Evolutionary conservation across 495 filamentous ascomycete species (phyloP).

Genomic region (Cercophora newfieldiana): DNA sequence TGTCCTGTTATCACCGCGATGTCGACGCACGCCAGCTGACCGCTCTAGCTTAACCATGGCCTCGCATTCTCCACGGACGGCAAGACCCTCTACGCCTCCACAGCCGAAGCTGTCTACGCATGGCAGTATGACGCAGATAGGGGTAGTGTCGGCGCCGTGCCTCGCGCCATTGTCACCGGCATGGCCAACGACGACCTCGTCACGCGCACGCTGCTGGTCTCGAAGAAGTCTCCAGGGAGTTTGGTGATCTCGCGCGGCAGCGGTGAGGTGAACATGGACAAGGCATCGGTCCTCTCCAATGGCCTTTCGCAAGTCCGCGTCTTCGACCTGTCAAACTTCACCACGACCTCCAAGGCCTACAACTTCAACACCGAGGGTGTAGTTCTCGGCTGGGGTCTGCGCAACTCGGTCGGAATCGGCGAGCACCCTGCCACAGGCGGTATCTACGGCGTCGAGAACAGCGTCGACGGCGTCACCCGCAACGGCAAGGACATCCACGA

Average conservation of each 20-base stretch:
- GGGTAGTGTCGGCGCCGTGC: slow-evolving; percentile 41
- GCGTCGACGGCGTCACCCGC: slow-evolving; percentile 56
- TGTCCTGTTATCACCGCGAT: slow-evolving; percentile 17
- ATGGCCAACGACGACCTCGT: slow-evolving; percentile 61
- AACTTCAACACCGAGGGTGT: slow-evolving; percentile 44
- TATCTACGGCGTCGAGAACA: slow-evolving; percentile 70
- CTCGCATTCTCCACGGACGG: slow-evolving; percentile 60
- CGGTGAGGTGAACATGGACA: slow-evolving; percentile 50
- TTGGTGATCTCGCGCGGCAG: slow-evolving; percentile 62
- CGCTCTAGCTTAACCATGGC: slow-evolving; percentile 59
- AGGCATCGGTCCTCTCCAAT: slow-evolving; percentile 42
- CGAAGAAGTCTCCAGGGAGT: slow-evolving; percentile 35
- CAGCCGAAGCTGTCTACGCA: slow-evolving; percentile 51
- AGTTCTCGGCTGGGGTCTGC: slow-evolving; percentile 66
- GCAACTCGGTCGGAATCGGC: slow-evolving; percentile 64
- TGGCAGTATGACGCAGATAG: slow-evolving; percentile 57
- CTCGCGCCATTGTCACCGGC: slow-evolving; percentile 50
- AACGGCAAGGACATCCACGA: slow-evolving; percentile 58
- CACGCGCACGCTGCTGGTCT: slow-evolving; percentile 60
- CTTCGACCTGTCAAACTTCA: slow-evolving; percentile 53
- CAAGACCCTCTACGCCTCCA: slow-evolving; percentile 62
- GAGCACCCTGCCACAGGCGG: slow-evolving; percentile 59
- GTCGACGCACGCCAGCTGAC: neutral
- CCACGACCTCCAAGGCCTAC: slow-evolving; percentile 42
- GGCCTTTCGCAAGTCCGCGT: slow-evolving; percentile 61